Base-by-base conservation (phyloP, 1,139 yeast genomes). In the Taphrina populina region DNA sequence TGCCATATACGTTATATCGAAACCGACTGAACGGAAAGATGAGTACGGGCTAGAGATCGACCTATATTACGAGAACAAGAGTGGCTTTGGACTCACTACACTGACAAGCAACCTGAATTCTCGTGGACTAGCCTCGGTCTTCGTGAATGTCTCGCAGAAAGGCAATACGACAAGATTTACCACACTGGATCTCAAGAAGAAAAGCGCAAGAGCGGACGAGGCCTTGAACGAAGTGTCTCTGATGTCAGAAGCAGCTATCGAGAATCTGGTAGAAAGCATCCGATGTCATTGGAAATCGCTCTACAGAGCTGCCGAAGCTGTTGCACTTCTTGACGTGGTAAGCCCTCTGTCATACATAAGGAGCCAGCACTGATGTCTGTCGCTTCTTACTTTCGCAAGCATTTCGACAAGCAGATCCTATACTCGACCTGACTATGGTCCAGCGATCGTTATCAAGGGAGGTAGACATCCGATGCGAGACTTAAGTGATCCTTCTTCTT, bases 401-500 rank as follows among this genome's bases (percentile, higher is more conserved):
- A 11, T 30, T 19, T 19, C 35, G 13, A 8, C 30, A 6, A 10
- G 8, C 17, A 21, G 35, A 7, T 11, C 20, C 17, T 32, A 44
- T 53, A 63, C 63, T 2, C 64, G 70, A 20, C 77, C 79, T 4
- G 71, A 67, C 45, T 67, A 73, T 58, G 63, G 64, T 10, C 64
- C 61, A 2, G 62, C 64, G 11, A 56, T 73, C 36, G 64, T 69
- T 0, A 52, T 75, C 3, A 69, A 70, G 49, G 59, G 66, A 5
- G 85, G 94, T 0, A 73, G 94, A 33, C 90, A 92, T 64, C 97
- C 97, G 1, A 81, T 88, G 52, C 77, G 85, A 7, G 95, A 86
- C 65, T 64, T 76, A 35, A 63, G 76, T 19, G 67, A 73, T 7
- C 35, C 27, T 4, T 71, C 71, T 33, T 64, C 67, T 3, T 86